These are phyloP conservation scores for Botrytis fragariae DNA, from an alignment of 2,329 filamentous ascomycete genomes.

Conservation along the genomic window DNA sequence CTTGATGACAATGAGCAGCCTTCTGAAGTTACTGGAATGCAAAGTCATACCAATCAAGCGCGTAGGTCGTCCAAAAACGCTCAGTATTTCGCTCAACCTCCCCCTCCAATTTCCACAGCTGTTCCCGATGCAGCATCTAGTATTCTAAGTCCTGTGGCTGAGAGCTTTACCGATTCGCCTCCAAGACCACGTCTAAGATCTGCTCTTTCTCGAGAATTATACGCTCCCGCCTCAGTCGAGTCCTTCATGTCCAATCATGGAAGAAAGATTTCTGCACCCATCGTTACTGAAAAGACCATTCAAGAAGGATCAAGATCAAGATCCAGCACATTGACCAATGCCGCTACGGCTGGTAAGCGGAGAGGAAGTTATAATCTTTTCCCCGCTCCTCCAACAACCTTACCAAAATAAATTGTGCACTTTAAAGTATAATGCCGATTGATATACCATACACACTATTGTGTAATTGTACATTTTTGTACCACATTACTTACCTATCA, in stretches of 20 bases:
- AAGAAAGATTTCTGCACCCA: slow-evolving; percentile 35
- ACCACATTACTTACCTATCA: neutral
- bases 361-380: slow-evolving; percentile 37
- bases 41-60: slow-evolving; percentile 23
- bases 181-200: neutral
- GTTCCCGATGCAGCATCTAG: slow-evolving; percentile 12
- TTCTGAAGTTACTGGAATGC: slow-evolving; percentile 20
- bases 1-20: slow-evolving; percentile 22
- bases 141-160: slow-evolving; percentile 34
- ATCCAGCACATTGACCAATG: slow-evolving; percentile 26
- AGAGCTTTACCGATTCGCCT: slow-evolving; percentile 24
- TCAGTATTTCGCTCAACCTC: slow-evolving; percentile 21
- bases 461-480: slow-evolving; percentile 5
- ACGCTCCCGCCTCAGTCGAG: neutral
- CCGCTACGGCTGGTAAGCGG: slow-evolving; percentile 25
- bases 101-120: slow-evolving; percentile 1
- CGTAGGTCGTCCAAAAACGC: slow-evolving; percentile 26
- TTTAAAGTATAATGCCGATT: slow-evolving; percentile 24
- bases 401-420: neutral
- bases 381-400: slow-evolving; percentile 20
- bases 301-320: slow-evolving; percentile 27
- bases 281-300: slow-evolving; percentile 25
- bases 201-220: slow-evolving; percentile 2
- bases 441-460: slow-evolving; percentile 4
- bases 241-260: slow-evolving; percentile 26